Evolutionary conservation across 176 grass and related monocot genomes (phyloP).

Genomic region (Oryza punctata): DNA sequence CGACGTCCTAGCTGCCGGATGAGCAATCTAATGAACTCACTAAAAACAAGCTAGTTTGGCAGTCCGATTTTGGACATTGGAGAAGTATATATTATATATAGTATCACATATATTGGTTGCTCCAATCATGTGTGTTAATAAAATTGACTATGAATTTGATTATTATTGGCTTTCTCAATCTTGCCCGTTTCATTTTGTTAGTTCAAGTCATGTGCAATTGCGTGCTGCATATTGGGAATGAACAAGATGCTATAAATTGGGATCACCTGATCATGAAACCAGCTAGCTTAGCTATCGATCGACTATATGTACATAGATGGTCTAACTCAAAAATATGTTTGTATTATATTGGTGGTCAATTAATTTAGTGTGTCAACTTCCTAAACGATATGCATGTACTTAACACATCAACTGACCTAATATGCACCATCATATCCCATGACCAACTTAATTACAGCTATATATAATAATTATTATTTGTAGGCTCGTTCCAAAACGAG

Average conservation of each 20-base stretch:
- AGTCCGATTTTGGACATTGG: not conserved
- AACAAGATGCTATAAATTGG: not conserved
- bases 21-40: not conserved
- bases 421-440: not conserved
- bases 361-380: not conserved
- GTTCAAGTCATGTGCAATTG: not conserved
- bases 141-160: not conserved
- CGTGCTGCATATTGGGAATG: not conserved
- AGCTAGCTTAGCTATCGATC: not conserved
- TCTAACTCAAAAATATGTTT: not conserved
- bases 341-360: not conserved
- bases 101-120: not conserved
- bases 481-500: not conserved
- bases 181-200: not conserved
- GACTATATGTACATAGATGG: not conserved
- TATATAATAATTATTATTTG: not conserved
- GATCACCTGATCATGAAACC: not conserved
- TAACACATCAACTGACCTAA: not conserved
- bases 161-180: not conserved
- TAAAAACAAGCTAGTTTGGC: conserved; percentile 10
- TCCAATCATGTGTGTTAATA: not conserved
- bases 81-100: not conserved
- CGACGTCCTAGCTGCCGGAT: not conserved
- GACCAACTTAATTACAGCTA: not conserved
- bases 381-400: not conserved